Evolutionary conservation across 805 yeast genomes (phyloP), one percentile per base, ranked within the genome.

Genomic region (Myxozyma vanderwaltii): DNA sequence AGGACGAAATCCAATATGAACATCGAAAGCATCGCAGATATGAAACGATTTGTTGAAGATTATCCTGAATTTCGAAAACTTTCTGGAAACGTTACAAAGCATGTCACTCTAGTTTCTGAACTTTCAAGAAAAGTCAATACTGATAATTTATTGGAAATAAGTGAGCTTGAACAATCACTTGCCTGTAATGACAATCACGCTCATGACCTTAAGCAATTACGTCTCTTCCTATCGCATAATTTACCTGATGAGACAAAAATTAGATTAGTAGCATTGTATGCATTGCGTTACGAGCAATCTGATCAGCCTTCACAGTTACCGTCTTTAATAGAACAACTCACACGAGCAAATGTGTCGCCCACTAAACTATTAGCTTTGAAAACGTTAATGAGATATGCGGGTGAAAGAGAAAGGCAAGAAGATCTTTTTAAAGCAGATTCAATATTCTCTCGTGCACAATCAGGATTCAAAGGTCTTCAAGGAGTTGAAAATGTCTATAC

Each of bases 61-160:
- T 91, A 88, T 69, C 99, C 99, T 1, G 99, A 94, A 71, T 91
- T 89, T 72, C 86, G 90, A 66, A 90, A 88, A 70, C 77, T 92
- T 35, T 88, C 96, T 10, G 85, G 89, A 35, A 92, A 91, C 71
- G 90, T 94, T 10, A 82, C 95, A 31, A 94, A 92, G 69, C 99
- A 94, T 73, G 91, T 94, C 81, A 83, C 95, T 21, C 79, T 94
- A 23, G 91, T 92, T 6, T 82, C 92, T 24, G 97, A 92, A 69
- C 81, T 94, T 55, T 95, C 91, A 69, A 82, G 86, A 59, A 81
- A 82, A 61, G 88, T 94, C 41, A 83, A 85, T 33, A 54, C 58
- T 15, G 69, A 73, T 21, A 79, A 88, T 63, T 76, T 92, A 53
- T 88, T 97, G 87, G 89, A 86, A 59, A 81, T 91, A 2, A 87